These are phyloP conservation scores for Lactarius pseudohatsudake DNA, from an alignment of 768 basidiomycete genomes.

Conservation along the genomic window DNA sequence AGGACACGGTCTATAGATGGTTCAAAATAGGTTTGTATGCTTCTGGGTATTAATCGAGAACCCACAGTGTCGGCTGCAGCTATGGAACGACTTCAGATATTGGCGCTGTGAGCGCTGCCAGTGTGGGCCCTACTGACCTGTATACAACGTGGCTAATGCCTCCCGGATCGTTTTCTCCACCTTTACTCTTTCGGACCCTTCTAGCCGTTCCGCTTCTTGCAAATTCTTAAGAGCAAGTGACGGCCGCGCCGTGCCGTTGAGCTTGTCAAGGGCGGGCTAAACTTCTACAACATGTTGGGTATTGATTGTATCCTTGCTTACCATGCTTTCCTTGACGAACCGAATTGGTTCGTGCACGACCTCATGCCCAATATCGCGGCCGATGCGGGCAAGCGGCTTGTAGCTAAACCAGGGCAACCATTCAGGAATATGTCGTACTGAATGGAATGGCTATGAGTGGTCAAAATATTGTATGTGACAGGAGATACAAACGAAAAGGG, in stretches of 20 bases:
- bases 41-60: neutral
- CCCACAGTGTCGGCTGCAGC: conserved; percentile 17
- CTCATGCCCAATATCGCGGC: neutral
- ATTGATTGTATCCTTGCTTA: neutral
- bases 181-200: neutral
- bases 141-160: conserved; percentile 3
- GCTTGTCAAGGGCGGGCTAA: neutral
- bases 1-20: conserved; percentile 27
- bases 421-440: conserved; percentile 13
- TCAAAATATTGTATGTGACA: neutral
- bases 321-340: conserved; percentile 20
- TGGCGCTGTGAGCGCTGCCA: too few relatives aligned
- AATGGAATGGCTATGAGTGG: neutral
- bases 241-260: conserved; percentile 13
- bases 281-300: neutral
- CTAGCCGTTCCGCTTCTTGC: neutral
- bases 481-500: conserved; percentile 4
- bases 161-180: neutral
- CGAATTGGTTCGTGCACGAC: neutral
- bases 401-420: conserved; percentile 20
- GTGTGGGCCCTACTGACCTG: conserved; percentile 1
- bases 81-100: neutral
- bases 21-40: neutral
- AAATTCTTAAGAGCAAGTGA: conserved; percentile 10
- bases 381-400: conserved; percentile 9